phyloP scores from a whole-genome alignment of 306 rosid genomes.

The Dalbergia oliveri region DNA sequence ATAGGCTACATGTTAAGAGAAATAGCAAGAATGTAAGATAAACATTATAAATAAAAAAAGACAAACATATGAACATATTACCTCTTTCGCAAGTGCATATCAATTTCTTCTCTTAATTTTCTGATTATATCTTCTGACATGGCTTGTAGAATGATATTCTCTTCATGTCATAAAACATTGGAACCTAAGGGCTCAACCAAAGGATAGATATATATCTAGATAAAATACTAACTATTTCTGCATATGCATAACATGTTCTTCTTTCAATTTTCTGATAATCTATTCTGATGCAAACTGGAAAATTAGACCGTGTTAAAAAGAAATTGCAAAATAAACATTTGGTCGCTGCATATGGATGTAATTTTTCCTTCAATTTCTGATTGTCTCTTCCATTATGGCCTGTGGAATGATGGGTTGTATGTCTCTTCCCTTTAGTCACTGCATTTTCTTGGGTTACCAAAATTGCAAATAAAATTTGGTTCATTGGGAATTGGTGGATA shows the following conservation, averaged over 20 bases:
- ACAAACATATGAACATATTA: constrained; percentile 37
- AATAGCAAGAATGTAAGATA: not conserved
- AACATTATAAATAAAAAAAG: constrained; percentile 9
- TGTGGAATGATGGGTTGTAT: too few relatives aligned
- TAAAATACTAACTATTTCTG: constrained; percentile 55
- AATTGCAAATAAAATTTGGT: too few relatives aligned
- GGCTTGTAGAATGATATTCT: constrained; percentile 43
- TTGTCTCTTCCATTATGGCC: too few relatives aligned
- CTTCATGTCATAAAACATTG: constrained; percentile 27
- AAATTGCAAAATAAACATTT: constrained; percentile 16
- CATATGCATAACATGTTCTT: constrained; percentile 50
- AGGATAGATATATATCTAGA: constrained; percentile 14
- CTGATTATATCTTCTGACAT: constrained; percentile 50
- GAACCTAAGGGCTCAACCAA: constrained; percentile 11
- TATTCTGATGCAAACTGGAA: constrained; percentile 53
- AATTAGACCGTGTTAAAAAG: constrained; percentile 14
- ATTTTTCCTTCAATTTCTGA: too few relatives aligned
- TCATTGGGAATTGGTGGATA: too few relatives aligned
- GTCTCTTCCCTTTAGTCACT: too few relatives aligned
- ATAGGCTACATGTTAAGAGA: constrained; percentile 24
- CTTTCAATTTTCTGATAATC: constrained; percentile 48
- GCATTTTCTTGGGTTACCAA: too few relatives aligned
- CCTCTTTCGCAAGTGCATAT: constrained; percentile 57
- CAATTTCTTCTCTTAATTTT: constrained; percentile 55
- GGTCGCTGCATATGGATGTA: too few relatives aligned